phyloP scores from a whole-genome alignment of 1,139 yeast genomes.

The Scheffersomyces titani region DNA sequence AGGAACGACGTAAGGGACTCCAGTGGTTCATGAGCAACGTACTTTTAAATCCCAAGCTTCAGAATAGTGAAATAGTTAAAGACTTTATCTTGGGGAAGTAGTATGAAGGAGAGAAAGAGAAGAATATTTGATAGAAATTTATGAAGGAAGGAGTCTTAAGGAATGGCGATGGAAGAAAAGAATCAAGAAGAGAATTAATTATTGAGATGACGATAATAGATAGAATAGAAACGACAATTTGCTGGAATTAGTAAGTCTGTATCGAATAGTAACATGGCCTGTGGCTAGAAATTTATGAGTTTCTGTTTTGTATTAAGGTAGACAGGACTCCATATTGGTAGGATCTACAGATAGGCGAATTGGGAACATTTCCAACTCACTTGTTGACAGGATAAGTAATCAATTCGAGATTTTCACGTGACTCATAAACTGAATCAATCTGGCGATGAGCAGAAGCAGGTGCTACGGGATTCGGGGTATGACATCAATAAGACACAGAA shows the following conservation, averaged over 20 bases:
- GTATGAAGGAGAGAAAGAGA: background rate
- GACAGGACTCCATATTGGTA: background rate
- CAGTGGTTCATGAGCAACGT: conserved; percentile 75
- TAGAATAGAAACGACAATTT: background rate
- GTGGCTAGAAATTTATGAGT: no score
- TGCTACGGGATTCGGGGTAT: background rate
- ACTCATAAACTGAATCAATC: background rate
- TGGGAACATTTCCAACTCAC: background rate
- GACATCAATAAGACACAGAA: background rate
- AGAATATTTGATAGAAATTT: background rate
- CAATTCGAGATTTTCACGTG: background rate
- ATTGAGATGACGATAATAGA: background rate
- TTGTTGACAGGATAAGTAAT: background rate
- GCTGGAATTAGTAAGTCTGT: background rate
- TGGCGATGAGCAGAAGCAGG: background rate
- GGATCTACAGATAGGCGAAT: background rate
- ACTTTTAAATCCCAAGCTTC: conserved; percentile 62
- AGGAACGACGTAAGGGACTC: conserved; percentile 62
- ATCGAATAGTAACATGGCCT: no score
- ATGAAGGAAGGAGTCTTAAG: background rate
- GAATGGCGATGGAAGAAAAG: background rate
- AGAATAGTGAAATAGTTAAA: conserved; percentile 48
- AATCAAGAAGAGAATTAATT: no score
- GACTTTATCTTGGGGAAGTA: conserved; percentile 40
- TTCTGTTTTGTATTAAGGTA: no score